Evolutionary conservation across 106 monocot species (phyloP), one percentile per base, ranked within the genome.

Genomic region (Dendrobium nobile): DNA sequence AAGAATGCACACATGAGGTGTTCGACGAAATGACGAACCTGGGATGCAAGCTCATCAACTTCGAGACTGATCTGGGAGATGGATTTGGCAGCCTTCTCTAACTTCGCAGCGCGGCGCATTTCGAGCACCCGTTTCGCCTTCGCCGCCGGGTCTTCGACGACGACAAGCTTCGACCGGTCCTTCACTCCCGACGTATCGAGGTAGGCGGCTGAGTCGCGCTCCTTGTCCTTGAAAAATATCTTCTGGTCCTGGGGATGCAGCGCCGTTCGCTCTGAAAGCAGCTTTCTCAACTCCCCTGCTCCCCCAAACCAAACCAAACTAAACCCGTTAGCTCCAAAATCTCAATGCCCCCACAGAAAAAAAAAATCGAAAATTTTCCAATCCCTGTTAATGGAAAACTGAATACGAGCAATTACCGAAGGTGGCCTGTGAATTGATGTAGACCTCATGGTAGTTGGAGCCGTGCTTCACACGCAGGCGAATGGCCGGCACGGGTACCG

Each of bases 271-370:
- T 77, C 92, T 73, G 88, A 79, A 67, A 96, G 61, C 81, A 87
- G 20, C 88, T 96, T 96, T 88, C 93, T 96, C 84, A 96, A 77
- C 74, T 96, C 96, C 54, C 96, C 95, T 95, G 88, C 87, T 41
- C 40, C 54, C 28, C 47, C 9, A 73, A 56, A 20, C 59, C 54
- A 77, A 22, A 61, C 51, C 51, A 51, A 27, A 40, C 41, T 9
- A 87, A 37, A 16, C 20, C 45, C 18, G 41, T 67, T 15, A 68
- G 48, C 64, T 47, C 67, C 27, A 77, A 55, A 27, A 70, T 75
- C 54, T 58, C 17, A 54, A 45, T 79, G 58, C 37, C 37, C 37
- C 37, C 37, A 37, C 37, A 37, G 31, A 31, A 31, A 31, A 47
- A 70, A 56, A 54, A 31, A 6, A 27, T 22, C 48, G 13, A 22